Conservation (phyloP, 1,284 basidiomycete genomes). For the Leccinum insolens region DNA sequence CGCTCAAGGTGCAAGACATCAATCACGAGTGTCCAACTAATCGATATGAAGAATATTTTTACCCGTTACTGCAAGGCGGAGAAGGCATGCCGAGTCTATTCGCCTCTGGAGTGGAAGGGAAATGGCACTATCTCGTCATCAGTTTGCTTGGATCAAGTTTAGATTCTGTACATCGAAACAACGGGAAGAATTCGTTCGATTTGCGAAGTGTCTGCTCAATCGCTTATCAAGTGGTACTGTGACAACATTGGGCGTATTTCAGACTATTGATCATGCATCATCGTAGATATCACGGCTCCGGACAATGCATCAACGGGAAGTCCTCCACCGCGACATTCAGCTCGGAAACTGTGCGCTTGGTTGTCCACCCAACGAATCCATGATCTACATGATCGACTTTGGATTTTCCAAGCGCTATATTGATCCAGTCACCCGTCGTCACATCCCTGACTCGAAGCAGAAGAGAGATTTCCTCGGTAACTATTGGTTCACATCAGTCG, state of each 20-base stretch:
- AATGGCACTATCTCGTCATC: conserved; percentile 75
- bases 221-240: conserved; percentile 69
- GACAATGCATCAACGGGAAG: conserved; percentile 70
- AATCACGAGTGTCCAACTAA: conserved; percentile 77
- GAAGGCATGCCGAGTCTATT: conserved; percentile 71
- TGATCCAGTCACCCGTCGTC: conserved; percentile 59
- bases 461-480: conserved; percentile 79
- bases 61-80: conserved; percentile 72
- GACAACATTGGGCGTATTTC: conserved; percentile 22
- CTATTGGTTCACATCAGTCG: conserved; percentile 77
- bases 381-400: conserved; percentile 81
- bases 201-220: conserved; percentile 70
- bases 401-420: conserved; percentile 79
- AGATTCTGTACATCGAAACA: conserved; percentile 60
- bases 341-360: conserved; percentile 75
- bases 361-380: conserved; percentile 53
- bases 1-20: conserved; percentile 68
- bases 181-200: conserved; percentile 61
- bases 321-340: conserved; percentile 77
- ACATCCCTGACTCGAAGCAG: conserved; percentile 66
- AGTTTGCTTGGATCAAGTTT: conserved; percentile 71
- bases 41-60: conserved; percentile 65
- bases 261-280: conserved; percentile 17
- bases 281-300: conserved; percentile 65
- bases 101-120: conserved; percentile 58